Evolutionary conservation across 768 basidiomycete genomes (phyloP).

Genomic region (Lactifluus pinguis): DNA sequence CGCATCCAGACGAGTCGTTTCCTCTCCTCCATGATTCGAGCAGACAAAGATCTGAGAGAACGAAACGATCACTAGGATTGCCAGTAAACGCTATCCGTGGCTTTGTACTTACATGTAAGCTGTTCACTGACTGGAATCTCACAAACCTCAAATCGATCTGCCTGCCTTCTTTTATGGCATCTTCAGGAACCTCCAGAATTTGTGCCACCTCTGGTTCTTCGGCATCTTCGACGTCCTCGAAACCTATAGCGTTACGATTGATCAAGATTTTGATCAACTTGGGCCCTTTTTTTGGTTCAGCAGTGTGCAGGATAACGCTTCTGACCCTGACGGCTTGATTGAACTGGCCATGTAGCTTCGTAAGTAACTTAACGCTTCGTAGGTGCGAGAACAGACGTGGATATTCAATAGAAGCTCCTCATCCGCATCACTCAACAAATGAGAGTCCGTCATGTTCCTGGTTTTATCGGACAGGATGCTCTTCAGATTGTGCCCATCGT

Average conservation of each 20-base stretch:
- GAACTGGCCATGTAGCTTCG: constrained; percentile 36
- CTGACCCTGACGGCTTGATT: constrained; percentile 59
- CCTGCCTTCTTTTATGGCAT: constrained; percentile 40
- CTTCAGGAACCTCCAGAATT: constrained; percentile 42
- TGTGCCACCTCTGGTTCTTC: constrained; percentile 46
- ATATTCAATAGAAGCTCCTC: constrained; percentile 64
- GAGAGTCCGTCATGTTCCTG: constrained; percentile 36
- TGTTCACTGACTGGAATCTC: constrained; percentile 60
- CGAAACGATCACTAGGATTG: background rate
- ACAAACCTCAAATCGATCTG: constrained; percentile 51
- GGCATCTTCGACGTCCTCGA: constrained; percentile 54
- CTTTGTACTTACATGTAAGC: constrained; percentile 46
- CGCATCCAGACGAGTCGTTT: constrained; percentile 57
- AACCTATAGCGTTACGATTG: constrained; percentile 52
- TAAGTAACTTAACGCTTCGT: background rate
- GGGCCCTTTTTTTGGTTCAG: constrained; percentile 39
- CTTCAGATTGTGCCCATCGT: constrained; percentile 39
- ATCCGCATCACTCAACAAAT: constrained; percentile 61
- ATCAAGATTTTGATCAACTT: constrained; percentile 52
- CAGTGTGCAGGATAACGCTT: constrained; percentile 43
- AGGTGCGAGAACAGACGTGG: constrained; percentile 35
- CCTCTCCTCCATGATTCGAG: constrained; percentile 54
- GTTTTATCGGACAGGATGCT: constrained; percentile 38
- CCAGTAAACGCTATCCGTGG: background rate
- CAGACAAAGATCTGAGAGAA: constrained; percentile 52